These are phyloP conservation scores for Santalum album DNA, from an alignment of 164 flowering plant species.

Conservation along the genomic window DNA sequence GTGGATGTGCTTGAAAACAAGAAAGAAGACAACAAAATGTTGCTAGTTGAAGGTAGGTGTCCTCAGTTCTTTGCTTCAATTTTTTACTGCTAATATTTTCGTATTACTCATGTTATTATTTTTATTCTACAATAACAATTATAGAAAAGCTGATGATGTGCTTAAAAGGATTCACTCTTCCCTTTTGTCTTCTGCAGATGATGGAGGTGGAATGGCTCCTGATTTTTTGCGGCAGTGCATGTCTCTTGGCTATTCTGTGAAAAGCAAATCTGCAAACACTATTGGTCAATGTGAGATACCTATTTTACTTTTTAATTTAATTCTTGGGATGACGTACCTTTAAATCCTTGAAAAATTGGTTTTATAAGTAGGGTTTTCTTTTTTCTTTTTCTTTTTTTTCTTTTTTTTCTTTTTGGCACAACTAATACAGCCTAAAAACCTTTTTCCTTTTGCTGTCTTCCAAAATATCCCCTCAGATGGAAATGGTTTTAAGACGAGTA, in stretches of 20 bases:
- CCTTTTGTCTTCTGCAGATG: not conserved
- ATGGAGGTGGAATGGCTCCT: not conserved
- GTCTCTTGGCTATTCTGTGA: not conserved
- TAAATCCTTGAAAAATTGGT: too few relatives aligned
- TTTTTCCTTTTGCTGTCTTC: too few relatives aligned
- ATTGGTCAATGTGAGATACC: not conserved
- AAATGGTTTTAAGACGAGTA: not conserved
- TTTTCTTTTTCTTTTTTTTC: not conserved
- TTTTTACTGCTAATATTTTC: too few relatives aligned
- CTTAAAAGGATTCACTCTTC: too few relatives aligned
- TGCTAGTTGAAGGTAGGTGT: not conserved
- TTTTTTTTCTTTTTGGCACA: too few relatives aligned
- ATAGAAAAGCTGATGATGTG: too few relatives aligned
- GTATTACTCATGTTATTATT: too few relatives aligned
- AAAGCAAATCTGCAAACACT: not conserved
- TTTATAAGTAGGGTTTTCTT: not conserved
- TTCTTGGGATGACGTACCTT: too few relatives aligned
- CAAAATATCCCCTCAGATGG: not conserved
- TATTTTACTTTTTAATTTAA: not conserved
- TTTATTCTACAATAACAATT: too few relatives aligned
- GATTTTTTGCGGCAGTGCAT: not conserved
- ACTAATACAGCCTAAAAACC: too few relatives aligned
- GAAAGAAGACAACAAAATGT: not conserved
- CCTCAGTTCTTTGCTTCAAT: not conserved
- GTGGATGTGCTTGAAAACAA: not conserved